A percentile compares a stretch with the other conserved stretches of the same genome.
phyloP scores from a whole-genome alignment of 352 stramenopile species.

The Phytopythium litorale region DNA sequence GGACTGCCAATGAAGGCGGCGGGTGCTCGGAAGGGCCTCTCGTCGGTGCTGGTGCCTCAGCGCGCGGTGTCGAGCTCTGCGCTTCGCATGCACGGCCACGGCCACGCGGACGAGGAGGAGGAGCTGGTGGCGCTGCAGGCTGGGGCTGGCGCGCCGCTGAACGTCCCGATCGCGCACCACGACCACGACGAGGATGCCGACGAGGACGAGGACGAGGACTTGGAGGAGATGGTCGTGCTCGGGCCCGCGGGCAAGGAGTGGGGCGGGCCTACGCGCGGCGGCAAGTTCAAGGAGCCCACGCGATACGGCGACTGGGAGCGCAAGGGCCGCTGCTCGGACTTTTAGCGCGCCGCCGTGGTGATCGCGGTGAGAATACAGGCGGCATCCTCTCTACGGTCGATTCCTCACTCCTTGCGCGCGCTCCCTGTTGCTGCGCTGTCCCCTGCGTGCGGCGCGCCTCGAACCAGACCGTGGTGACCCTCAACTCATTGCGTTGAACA shows the following conservation, averaged over 20 bases:
- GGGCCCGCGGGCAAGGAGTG: constrained; percentile 90
- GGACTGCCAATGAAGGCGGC: constrained; percentile 1
- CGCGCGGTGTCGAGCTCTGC: constrained; percentile 27
- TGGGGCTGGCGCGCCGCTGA: constrained; percentile 1
- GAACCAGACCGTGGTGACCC: background rate
- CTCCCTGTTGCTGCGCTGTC: too few species aligned
- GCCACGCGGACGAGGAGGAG: constrained; percentile 16
- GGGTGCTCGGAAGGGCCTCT: background rate
- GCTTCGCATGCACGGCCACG: constrained; percentile 18
- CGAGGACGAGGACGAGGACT: constrained; percentile 82
- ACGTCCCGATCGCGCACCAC: constrained; percentile 15
- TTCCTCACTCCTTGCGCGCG: too few species aligned
- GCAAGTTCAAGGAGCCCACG: constrained; percentile 93
- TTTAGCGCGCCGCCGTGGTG: constrained; percentile 45
- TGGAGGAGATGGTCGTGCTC: constrained; percentile 93
- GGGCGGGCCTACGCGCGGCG: constrained; percentile 91
- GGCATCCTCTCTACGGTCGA: background rate
- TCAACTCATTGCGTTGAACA: background rate
- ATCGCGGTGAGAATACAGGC: background rate
- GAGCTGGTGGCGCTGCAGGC: constrained; percentile 32
- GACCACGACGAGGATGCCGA: constrained; percentile 26
- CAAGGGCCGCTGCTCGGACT: constrained; percentile 96
- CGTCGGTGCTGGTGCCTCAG: background rate
- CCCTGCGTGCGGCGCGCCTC: background rate
- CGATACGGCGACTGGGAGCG: constrained; percentile 98